Percentiles rank a stretch among this genome's conserved stretches.
These are phyloP conservation scores for Boletus rubropictus DNA, from an alignment of 768 basidiomycete genomes.

Conservation along the genomic window DNA sequence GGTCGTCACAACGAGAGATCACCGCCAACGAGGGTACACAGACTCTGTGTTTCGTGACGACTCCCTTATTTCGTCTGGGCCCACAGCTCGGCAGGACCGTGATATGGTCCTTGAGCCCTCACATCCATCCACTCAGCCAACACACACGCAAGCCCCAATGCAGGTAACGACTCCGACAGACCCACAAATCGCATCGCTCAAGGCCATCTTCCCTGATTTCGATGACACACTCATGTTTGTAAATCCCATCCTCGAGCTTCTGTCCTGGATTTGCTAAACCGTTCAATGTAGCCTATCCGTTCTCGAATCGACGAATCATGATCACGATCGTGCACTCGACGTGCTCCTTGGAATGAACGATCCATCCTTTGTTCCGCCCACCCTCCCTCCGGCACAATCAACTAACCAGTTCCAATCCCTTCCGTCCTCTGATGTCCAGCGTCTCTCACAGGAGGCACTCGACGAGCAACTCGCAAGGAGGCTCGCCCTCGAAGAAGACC, in stretches of 20 bases:
- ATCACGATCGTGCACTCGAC: slow-evolving; percentile 75
- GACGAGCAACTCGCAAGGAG: slow-evolving; percentile 77
- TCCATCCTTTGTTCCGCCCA: slow-evolving; percentile 55
- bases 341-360: slow-evolving; percentile 80
- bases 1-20: neutral
- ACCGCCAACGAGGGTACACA: neutral
- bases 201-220: slow-evolving; percentile 75
- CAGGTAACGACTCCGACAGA: slow-evolving; percentile 20
- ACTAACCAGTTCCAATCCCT: neutral
- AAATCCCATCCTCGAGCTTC: neutral
- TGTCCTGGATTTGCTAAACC: neutral
- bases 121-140: slow-evolving; percentile 1
- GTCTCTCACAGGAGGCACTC: slow-evolving; percentile 54
- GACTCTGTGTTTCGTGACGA: neutral
- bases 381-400: neutral
- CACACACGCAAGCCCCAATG: neutral
- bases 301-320: slow-evolving; percentile 61
- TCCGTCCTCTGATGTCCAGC: slow-evolving; percentile 25
- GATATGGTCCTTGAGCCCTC: slow-evolving; percentile 20
- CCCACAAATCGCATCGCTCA: slow-evolving; percentile 49
- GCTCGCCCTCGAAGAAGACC: slow-evolving; percentile 57
- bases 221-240: slow-evolving; percentile 66
- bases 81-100: neutral
- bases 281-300: slow-evolving; percentile 51
- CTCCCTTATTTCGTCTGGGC: neutral